Evolutionary conservation across 73 alveolate genomes (phyloP).

Genomic region (Tetrahymena borealis): DNA sequence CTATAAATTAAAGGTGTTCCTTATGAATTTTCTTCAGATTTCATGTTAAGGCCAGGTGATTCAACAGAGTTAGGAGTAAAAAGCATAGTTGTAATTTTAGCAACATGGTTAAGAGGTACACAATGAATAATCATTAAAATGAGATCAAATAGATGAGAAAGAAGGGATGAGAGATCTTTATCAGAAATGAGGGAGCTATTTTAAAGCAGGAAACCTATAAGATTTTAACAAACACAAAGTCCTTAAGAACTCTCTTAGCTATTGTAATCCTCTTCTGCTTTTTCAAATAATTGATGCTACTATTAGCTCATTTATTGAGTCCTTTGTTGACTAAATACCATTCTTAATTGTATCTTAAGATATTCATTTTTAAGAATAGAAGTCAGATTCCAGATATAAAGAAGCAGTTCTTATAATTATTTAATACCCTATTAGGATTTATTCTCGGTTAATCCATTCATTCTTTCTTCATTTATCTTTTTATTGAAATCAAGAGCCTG

Average conservation of each 20-base stretch:
- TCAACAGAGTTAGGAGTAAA: neutral
- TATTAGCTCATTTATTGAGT: neutral
- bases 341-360: neutral
- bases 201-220: neutral
- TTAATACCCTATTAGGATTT: neutral
- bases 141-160: neutral
- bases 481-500: neutral
- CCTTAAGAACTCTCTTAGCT: neutral
- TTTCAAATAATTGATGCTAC: neutral
- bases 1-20: neutral
- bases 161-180: neutral
- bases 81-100: neutral
- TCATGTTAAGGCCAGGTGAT: neutral
- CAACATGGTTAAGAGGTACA: neutral
- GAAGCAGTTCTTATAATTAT: neutral
- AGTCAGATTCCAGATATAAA: neutral
- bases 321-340: neutral
- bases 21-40: neutral
- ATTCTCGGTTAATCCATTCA: neutral
- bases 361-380: neutral
- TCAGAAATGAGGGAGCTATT: neutral
- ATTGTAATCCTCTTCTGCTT: neutral
- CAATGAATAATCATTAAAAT: neutral
- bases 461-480: neutral
- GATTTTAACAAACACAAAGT: neutral